A percentile compares a stretch with the other conserved stretches of the same genome.
These are phyloP conservation scores for Nitzschia sp. DNA, from an alignment of 108 stramenopile species.

Conservation along the genomic window DNA sequence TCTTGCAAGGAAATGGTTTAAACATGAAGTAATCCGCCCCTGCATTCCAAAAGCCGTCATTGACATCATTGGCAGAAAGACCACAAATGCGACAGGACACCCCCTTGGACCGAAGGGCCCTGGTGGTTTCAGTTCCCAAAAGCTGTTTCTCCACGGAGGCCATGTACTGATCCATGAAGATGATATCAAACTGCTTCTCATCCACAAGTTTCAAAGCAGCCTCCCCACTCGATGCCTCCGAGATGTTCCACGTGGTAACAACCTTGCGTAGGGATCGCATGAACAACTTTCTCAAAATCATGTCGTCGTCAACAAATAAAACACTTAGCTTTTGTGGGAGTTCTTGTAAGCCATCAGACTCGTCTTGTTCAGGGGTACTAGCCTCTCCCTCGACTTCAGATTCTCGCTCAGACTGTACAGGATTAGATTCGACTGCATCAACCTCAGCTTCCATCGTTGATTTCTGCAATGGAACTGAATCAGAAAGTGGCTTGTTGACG, in stretches of 20 bases:
- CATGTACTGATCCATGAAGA: constrained; percentile 59
- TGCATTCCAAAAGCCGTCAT: constrained; percentile 39
- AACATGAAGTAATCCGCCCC: constrained; percentile 51
- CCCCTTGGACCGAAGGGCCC: constrained; percentile 41
- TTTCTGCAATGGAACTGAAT: background rate
- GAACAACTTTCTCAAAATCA: constrained; percentile 52
- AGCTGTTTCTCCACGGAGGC: constrained; percentile 55
- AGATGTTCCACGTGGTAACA: constrained; percentile 39
- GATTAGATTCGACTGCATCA: background rate
- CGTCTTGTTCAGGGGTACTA: background rate
- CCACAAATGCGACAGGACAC: constrained; percentile 45
- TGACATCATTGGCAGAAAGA: constrained; percentile 56
- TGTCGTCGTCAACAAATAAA: constrained; percentile 58
- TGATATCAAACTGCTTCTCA: constrained; percentile 44
- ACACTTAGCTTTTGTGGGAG: constrained; percentile 35
- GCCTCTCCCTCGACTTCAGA: background rate
- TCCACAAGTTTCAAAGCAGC: constrained; percentile 31
- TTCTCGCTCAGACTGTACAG: background rate
- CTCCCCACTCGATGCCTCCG: constrained; percentile 50
- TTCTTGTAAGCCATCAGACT: background rate
- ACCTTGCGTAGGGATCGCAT: constrained; percentile 34
- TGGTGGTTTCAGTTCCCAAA: constrained; percentile 55
- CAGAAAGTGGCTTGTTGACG: background rate
- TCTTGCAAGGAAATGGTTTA: constrained; percentile 55
- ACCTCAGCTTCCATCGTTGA: background rate